Percentiles rank a stretch among this genome's conserved stretches.
These are phyloP conservation scores for Boletus subcaerulescens DNA, from an alignment of 768 basidiomycete genomes.

Conservation along the genomic window DNA sequence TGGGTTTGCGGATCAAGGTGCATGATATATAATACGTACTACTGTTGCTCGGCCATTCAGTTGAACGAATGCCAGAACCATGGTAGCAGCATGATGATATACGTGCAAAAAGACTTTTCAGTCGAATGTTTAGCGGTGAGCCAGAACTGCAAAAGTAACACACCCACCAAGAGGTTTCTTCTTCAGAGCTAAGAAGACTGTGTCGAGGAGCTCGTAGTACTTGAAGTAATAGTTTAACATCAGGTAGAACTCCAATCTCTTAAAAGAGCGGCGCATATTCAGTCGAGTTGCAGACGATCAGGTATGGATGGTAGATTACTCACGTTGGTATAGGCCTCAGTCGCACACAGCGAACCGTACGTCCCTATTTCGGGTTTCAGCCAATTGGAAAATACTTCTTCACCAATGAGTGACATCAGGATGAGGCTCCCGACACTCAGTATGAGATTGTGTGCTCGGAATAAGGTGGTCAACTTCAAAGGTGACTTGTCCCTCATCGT, in stretches of 20 bases:
- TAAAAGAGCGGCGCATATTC: slow-evolving; percentile 1
- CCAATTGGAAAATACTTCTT: slow-evolving; percentile 81
- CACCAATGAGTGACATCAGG: slow-evolving; percentile 77
- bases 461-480: slow-evolving; percentile 69
- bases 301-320: slow-evolving; percentile 28
- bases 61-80: slow-evolving; percentile 88
- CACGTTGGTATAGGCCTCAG: slow-evolving; percentile 79
- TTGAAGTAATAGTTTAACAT: slow-evolving; percentile 98
- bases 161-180: slow-evolving; percentile 90
- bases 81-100: slow-evolving; percentile 96
- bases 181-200: slow-evolving; percentile 92
- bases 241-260: slow-evolving; percentile 92
- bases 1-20: background rate
- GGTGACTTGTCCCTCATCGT: slow-evolving; percentile 76
- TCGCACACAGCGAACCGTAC: slow-evolving; percentile 72
- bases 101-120: slow-evolving; percentile 87
- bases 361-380: slow-evolving; percentile 72
- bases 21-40: slow-evolving; percentile 44
- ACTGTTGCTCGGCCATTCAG: slow-evolving; percentile 87
- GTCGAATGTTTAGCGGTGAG: background rate
- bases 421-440: slow-evolving; percentile 77
- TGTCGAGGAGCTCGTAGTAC: slow-evolving; percentile 92
- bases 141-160: background rate
- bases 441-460: slow-evolving; percentile 85
- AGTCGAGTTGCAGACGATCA: background rate